Evolutionary conservation across 2,329 filamentous ascomycete genomes (phyloP), one percentile per base, ranked within the genome.

Genomic region (Aaosphaeria arxii): DNA sequence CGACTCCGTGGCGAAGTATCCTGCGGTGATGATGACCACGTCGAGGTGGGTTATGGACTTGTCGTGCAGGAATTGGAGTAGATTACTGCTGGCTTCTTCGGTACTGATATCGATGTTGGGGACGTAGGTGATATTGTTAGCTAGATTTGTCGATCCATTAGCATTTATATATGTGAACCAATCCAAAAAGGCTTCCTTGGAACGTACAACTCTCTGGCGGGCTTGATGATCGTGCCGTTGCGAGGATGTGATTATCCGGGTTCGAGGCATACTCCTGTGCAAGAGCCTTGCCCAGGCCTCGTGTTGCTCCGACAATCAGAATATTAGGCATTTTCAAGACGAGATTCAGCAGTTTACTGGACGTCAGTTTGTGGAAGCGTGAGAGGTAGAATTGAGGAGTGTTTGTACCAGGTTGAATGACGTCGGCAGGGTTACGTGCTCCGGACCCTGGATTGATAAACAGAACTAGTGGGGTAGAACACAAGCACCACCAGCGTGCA

Each of bases 1-100:
- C 51, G 82, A 78, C 58, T 89, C 87, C 2, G 80, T 84, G 17
- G 75, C 77, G 59, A 90, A 89, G 64, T 85, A 83, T 6, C 86
- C 86, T 0, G 86, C 86, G 3, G 82, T 83, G 56, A 89, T 82
- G 59, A 89, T 81, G 63, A 85, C 67, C 4, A 73, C 68, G 52
- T 73, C 66, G 41, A 71, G 40, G 11, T 57, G 50, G 2, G 54
- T 42, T n/a, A 74, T 66, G 9, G 75, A 74, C 17, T 77, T 64
- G 6, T 73, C 64, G 44, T 71, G 68, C 43, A 84, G 65, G 55
- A 76, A 72, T 11, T 68, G 65, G 28, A 76, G 69, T 6, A 86
- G 17, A 67, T 74, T 41, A 39, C 44, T 55, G 33, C 62, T 56
- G 11, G 63, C 63, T 13, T 62, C 51, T 13, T 58, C 48, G 2